Base-by-base conservation (phyloP, 805 yeast species). In the Yarrowia sp. region DNA sequence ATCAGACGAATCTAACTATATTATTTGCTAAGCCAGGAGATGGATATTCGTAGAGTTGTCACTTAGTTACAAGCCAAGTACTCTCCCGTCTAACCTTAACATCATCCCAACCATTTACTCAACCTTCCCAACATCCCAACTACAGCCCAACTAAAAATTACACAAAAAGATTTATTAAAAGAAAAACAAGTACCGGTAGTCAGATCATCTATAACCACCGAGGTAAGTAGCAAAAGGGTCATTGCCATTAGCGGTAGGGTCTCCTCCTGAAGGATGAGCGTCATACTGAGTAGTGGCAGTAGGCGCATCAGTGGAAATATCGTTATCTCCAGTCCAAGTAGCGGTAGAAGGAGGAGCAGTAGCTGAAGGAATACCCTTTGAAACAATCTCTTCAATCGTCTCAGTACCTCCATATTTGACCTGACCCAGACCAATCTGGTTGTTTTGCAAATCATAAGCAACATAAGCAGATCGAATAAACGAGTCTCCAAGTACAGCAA, bases 401-500 rank as follows among this genome's bases (percentile, higher is more conserved):
- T 32, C 51, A 15, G 55, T 31, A 6, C 55, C 55, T 17, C 55
- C 55, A 7, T 48, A 48, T 15, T 15, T 66, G 13, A 80, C 81
- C 68, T 79, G 83, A 4, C 86, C 89, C 64, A 87, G 68, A 1
- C 86, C 84, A 41, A 85, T 76, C 67, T 80, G 76, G 51, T 73
- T 74, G 67, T 79, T 80, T 31, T 85, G 88, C 60, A 86, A 75
- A 71, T 87, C 87, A 71, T 81, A 85, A 14, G 85, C 89, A 33
- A 83, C 80, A 71, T 87, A 88, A 4, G 86, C 86, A 47, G 81
- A 79, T 63, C 87, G 78, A 66, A 88, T 75, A 70, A 87, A 81
- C 61, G 81, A 79, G 71, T 86, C 89, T 28, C 92, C 92, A 33
- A 61, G 45, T 14, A 51, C 13, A 10, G 7, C 6, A 8, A 3